A percentile compares a stretch with the other conserved stretches of the same genome.
Conservation (phyloP, 495 filamentous ascomycete species). For the Aspergillus ellipticus region DNA sequence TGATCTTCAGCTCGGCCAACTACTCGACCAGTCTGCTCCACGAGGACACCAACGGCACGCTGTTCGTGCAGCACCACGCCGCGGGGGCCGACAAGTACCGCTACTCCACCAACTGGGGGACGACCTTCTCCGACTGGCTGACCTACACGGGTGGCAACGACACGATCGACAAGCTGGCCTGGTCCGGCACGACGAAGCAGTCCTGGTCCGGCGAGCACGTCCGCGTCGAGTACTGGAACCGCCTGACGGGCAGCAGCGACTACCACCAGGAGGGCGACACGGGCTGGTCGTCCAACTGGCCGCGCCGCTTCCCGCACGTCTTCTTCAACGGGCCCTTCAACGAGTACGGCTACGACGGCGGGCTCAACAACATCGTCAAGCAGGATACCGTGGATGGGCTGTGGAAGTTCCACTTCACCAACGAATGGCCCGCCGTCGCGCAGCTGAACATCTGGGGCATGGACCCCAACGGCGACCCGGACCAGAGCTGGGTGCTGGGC, state of each 20-base stretch:
- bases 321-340: constrained; percentile 64
- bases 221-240: constrained; percentile 65
- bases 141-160: constrained; percentile 49
- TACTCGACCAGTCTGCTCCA: constrained; percentile 53
- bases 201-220: constrained; percentile 62
- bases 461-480: constrained; percentile 60
- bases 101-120: constrained; percentile 60
- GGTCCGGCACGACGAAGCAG: constrained; percentile 59
- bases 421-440: constrained; percentile 61
- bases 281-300: constrained; percentile 27
- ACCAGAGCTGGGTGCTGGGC: constrained; percentile 54
- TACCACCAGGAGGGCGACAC: constrained; percentile 61
- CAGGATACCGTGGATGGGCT: constrained; percentile 44
- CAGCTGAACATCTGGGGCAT: constrained; percentile 68
- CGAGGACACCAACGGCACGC: constrained; percentile 27
- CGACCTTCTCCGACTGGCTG: constrained; percentile 56
- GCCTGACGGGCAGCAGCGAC: constrained; percentile 57
- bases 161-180: constrained; percentile 40
- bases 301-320: constrained; percentile 59
- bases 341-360: constrained; percentile 63
- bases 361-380: constrained; percentile 51
- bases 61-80: constrained; percentile 57
- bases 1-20: constrained; percentile 58
- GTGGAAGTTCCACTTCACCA: constrained; percentile 61
- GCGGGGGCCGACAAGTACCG: constrained; percentile 61